Conservation (phyloP, 164 flowering plant species). For the Chimonanthus salicifolius region DNA sequence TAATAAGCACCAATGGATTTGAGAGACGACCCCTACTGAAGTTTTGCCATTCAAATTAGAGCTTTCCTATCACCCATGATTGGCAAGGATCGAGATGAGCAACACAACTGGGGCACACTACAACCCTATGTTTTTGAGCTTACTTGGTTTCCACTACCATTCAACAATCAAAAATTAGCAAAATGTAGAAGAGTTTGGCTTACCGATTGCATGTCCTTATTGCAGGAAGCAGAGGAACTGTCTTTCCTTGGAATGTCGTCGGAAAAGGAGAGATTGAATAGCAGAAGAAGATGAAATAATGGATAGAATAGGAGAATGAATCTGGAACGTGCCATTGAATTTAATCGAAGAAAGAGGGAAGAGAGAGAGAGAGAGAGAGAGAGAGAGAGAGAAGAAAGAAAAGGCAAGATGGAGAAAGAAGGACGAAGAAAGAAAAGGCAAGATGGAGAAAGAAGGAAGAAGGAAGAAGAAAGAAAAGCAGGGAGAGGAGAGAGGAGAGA, state of each 20-base stretch:
- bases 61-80: too few species aligned
- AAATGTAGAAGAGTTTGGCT: not conserved
- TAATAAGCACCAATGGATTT: not conserved
- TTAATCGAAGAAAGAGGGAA: not conserved
- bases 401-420: too few species aligned
- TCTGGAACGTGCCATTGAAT: not conserved
- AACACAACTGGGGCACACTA: too few species aligned
- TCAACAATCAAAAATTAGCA: not conserved
- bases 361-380: not conserved
- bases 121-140: too few species aligned
- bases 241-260: slow-evolving; percentile 20
- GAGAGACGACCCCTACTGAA: too few species aligned
- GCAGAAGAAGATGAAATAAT: slow-evolving; percentile 6
- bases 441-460: too few species aligned
- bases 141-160: too few species aligned
- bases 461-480: too few species aligned
- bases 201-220: slow-evolving; percentile 32
- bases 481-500: not conserved
- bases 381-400: too few species aligned
- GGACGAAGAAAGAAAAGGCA: not conserved
- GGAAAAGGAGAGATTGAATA: slow-evolving; percentile 12
- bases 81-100: too few species aligned
- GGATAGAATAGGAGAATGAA: not conserved
- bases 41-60: too few species aligned
- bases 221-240: slow-evolving; percentile 24